Percentiles rank a stretch among this genome's conserved stretches.
phyloP scores from a whole-genome alignment of 2,329 filamentous ascomycete species.

The Fusarium redolens region DNA sequence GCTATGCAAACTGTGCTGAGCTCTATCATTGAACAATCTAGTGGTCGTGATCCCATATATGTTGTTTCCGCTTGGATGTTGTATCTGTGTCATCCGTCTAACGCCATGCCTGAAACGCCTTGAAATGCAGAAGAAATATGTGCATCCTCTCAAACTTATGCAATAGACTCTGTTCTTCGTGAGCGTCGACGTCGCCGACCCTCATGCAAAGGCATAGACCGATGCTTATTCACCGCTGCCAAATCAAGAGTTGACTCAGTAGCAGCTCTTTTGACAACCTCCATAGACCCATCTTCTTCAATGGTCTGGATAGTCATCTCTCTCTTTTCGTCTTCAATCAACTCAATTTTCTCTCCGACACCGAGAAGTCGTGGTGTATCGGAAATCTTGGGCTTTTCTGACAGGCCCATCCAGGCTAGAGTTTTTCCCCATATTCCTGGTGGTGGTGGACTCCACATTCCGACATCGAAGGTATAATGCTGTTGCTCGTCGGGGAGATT shows the following conservation, averaged over 20 bases:
- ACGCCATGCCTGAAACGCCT: constrained; percentile 5
- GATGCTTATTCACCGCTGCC: constrained; percentile 13
- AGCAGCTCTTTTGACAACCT: constrained; percentile 8
- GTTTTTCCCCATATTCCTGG: constrained; percentile 45
- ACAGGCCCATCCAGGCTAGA: constrained; percentile 44
- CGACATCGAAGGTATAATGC: constrained; percentile 48
- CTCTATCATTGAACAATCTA: constrained; percentile 13
- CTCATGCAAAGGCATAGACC: constrained; percentile 22
- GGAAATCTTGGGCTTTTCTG: constrained; percentile 29
- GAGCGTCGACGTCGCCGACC: constrained; percentile 12
- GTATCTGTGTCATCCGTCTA: constrained; percentile 1
- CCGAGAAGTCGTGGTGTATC: constrained; percentile 45
- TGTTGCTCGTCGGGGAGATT: constrained; percentile 52
- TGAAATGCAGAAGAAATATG: not conserved
- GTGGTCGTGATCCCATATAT: not conserved
- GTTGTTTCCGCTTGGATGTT: constrained; percentile 5
- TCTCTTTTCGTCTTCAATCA: constrained; percentile 24
- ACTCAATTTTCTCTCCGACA: constrained; percentile 7
- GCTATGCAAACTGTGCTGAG: not conserved
- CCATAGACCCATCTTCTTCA: not conserved
- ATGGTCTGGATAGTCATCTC: constrained; percentile 9
- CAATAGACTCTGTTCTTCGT: not conserved
- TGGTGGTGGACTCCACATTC: constrained; percentile 48
- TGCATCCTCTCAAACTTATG: not conserved
- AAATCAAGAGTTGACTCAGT: constrained; percentile 17